Evolutionary conservation across 495 filamentous ascomycete genomes (phyloP).

Genomic region (Aspergillus nanangensis): DNA sequence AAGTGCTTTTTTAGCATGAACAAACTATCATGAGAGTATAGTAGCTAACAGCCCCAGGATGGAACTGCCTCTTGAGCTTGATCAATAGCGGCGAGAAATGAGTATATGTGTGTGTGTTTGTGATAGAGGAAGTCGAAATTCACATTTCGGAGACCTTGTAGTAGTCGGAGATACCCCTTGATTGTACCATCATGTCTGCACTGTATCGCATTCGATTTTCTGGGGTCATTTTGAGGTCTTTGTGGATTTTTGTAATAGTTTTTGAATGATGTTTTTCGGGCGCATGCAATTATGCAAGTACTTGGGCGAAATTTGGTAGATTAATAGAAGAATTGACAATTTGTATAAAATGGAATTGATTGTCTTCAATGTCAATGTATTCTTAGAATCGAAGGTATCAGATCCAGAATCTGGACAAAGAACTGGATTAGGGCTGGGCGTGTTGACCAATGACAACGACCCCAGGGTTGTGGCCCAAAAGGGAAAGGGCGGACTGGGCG

Average conservation of each 20-base stretch:
- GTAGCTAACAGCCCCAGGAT: conserved; percentile 67
- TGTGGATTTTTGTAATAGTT: background rate
- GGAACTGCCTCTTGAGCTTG: conserved; percentile 94
- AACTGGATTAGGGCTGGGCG: conserved; percentile 11
- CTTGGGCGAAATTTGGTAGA: background rate
- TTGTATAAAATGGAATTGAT: too few relatives aligned
- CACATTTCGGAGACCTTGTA: too few relatives aligned
- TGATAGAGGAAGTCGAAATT: too few relatives aligned
- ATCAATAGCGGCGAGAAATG: conserved; percentile 59
- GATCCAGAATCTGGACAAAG: background rate
- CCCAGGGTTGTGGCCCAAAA: conserved; percentile 29
- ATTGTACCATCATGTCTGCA: conserved; percentile 6
- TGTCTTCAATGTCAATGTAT: background rate
- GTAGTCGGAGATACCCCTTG: conserved; percentile 22
- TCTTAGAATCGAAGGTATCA: background rate
- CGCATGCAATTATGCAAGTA: background rate
- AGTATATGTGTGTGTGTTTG: conserved; percentile 4
- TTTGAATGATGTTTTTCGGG: background rate
- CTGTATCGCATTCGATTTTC: background rate
- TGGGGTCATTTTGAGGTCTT: conserved; percentile 4
- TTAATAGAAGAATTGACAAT: background rate
- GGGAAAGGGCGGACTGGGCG: conserved; percentile 33
- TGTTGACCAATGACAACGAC: background rate
- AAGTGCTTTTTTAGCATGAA: conserved; percentile 33
- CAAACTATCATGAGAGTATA: too few relatives aligned